phyloP scores from a whole-genome alignment of 306 rosid genomes.

The Clitoria ternatea region DNA sequence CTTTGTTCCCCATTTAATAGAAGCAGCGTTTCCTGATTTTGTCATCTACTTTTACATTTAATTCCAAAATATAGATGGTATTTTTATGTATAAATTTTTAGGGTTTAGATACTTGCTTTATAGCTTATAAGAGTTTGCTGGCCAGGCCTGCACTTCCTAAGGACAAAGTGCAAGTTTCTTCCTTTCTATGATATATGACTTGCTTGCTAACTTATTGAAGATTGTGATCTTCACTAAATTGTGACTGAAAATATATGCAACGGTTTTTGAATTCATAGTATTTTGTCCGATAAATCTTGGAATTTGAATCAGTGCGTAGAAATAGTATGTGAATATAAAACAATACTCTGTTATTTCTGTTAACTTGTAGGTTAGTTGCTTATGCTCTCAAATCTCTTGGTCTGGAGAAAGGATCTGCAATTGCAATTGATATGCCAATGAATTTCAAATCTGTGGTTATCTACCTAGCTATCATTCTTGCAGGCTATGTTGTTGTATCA shows the following conservation, averaged over 20 bases:
- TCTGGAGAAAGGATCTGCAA: conserved; percentile 80
- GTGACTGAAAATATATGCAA: neutral
- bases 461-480: conserved; percentile 87
- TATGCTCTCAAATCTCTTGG: conserved; percentile 64
- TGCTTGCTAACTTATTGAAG: neutral
- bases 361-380: conserved; percentile 74
- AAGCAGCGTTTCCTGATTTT: neutral
- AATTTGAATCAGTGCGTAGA: neutral
- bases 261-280: conserved; percentile 1
- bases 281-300: neutral
- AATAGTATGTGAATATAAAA: neutral
- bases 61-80: neutral
- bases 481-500: conserved; percentile 83
- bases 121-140: neutral
- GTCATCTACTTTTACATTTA: neutral
- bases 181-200: neutral
- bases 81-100: neutral
- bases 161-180: neutral
- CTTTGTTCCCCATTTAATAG: neutral
- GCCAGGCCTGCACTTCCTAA: neutral
- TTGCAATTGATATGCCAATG: conserved; percentile 98
- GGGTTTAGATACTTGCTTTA: neutral
- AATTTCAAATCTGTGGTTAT: conserved; percentile 68
- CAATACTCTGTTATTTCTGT: conserved; percentile 28
- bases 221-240: neutral